phyloP scores from a whole-genome alignment of 2,329 filamentous ascomycete genomes.

The Talaromyces islandicus region DNA sequence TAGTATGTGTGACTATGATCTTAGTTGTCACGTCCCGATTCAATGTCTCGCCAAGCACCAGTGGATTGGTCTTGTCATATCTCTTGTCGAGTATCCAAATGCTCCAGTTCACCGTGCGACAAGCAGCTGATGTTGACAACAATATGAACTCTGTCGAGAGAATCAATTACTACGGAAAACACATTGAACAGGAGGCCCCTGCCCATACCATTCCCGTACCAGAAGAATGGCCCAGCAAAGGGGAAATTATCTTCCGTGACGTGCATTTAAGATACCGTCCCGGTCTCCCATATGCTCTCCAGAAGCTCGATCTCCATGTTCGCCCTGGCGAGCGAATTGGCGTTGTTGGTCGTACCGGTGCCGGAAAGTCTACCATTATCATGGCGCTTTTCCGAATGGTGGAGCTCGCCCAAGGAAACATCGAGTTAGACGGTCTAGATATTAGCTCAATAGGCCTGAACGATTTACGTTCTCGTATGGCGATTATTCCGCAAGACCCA shows the following conservation, averaged over 20 bases:
- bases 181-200: constrained; percentile 48
- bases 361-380: constrained; percentile 17
- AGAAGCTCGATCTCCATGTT: constrained; percentile 10
- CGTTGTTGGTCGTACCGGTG: constrained; percentile 16
- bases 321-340: constrained; percentile 12
- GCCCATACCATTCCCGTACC: constrained; percentile 19
- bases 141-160: constrained; percentile 49
- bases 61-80: constrained; percentile 91
- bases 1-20: constrained; percentile 85
- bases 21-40: constrained; percentile 64
- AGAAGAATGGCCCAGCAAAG: constrained; percentile 23
- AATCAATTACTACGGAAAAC: constrained; percentile 82
- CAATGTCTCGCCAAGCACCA: constrained; percentile 59
- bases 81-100: constrained; percentile 90
- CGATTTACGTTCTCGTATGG: constrained; percentile 11
- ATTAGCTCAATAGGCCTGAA: constrained; percentile 9
- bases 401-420: constrained; percentile 8
- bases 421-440: constrained; percentile 11
- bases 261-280: constrained; percentile 12
- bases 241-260: constrained; percentile 10
- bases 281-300: constrained; percentile 9
- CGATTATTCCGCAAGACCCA: constrained; percentile 13
- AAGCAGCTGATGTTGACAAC: constrained; percentile 91
- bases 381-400: constrained; percentile 15
- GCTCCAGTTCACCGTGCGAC: constrained; percentile 91